Conservation (phyloP, 179 eudicot species). For the Spinacia oleracea region DNA sequence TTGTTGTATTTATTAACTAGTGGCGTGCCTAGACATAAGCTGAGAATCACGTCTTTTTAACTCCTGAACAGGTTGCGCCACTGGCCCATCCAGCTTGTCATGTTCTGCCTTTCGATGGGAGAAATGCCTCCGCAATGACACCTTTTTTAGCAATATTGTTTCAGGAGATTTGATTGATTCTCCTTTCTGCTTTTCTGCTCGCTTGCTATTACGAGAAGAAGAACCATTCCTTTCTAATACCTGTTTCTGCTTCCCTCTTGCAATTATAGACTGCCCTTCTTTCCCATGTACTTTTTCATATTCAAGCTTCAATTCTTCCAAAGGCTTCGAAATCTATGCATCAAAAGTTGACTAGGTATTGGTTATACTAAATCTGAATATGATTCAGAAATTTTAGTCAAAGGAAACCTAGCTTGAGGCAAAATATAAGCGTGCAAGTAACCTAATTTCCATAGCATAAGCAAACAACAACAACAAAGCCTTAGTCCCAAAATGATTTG, state of each 20-base stretch:
- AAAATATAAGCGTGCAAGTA: not conserved
- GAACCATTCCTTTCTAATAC: slow-evolving; percentile 26
- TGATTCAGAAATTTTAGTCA: not conserved
- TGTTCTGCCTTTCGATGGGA: slow-evolving; percentile 28
- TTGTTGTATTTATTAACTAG: slow-evolving; percentile 24
- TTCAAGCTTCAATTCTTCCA: slow-evolving; percentile 69
- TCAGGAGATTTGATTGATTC: slow-evolving; percentile 26
- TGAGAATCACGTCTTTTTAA: slow-evolving; percentile 37
- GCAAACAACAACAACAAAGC: too few species aligned
- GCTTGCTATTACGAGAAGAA: slow-evolving; percentile 26
- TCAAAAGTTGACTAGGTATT: slow-evolving; percentile 5
- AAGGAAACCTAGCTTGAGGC: not conserved
- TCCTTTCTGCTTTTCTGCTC: slow-evolving; percentile 30
- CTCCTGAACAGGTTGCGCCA: slow-evolving; percentile 27
- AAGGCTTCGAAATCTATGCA: slow-evolving; percentile 64
- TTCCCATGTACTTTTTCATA: slow-evolving; percentile 62
- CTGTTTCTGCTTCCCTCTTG: slow-evolving; percentile 50
- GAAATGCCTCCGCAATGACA: slow-evolving; percentile 23
- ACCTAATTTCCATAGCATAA: not conserved
- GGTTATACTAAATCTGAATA: not conserved
- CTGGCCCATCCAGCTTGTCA: slow-evolving; percentile 34
- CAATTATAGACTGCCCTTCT: slow-evolving; percentile 33
- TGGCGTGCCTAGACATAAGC: slow-evolving; percentile 38
- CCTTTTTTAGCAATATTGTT: slow-evolving; percentile 17
- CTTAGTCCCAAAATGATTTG: too few species aligned